A percentile compares a stretch with the other conserved stretches of the same genome.
phyloP scores from a whole-genome alignment of 2,329 filamentous ascomycete genomes.

The Dothideomycetes sp. region DNA sequence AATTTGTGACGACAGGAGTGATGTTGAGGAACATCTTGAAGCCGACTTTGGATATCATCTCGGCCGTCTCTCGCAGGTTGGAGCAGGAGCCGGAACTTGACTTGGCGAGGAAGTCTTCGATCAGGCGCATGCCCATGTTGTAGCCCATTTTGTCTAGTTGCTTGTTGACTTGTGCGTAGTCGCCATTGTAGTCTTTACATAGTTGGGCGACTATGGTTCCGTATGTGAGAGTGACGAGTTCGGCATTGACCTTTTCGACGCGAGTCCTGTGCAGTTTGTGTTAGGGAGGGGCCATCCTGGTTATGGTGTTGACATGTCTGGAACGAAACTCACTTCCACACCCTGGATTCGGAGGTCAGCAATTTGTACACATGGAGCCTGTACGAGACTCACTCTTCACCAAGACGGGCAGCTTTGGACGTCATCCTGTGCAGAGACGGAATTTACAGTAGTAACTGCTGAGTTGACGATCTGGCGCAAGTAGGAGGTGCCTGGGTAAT shows the following conservation, averaged over 20 bases:
- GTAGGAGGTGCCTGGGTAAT: too few species aligned
- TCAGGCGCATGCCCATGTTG: conserved; percentile 90
- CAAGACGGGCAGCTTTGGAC: conserved; percentile 58
- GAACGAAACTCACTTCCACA: conserved; percentile 71
- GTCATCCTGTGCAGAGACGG: conserved; percentile 31
- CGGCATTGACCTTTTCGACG: conserved; percentile 95
- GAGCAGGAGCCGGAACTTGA: conserved; percentile 80
- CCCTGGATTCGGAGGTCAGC: conserved; percentile 48
- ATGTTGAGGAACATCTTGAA: conserved; percentile 99
- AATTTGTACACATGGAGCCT: conserved; percentile 17
- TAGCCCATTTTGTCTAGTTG: conserved; percentile 99
- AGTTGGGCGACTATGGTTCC: conserved; percentile 94
- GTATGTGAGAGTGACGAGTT: conserved; percentile 94
- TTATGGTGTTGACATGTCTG: neutral
- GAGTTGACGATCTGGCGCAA: too few species aligned
- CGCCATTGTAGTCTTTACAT: conserved; percentile 89
- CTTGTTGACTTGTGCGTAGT: conserved; percentile 93
- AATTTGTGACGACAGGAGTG: conserved; percentile 85
- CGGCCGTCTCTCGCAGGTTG: conserved; percentile 92
- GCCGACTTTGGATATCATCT: conserved; percentile 95
- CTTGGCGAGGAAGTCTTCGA: conserved; percentile 96
- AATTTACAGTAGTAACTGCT: too few species aligned
- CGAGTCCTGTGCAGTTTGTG: conserved; percentile 55
- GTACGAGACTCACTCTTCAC: conserved; percentile 57
- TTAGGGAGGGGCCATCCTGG: neutral